Conservation (phyloP, 495 filamentous ascomycete genomes). For the Aspergillus egyptiacus region DNA sequence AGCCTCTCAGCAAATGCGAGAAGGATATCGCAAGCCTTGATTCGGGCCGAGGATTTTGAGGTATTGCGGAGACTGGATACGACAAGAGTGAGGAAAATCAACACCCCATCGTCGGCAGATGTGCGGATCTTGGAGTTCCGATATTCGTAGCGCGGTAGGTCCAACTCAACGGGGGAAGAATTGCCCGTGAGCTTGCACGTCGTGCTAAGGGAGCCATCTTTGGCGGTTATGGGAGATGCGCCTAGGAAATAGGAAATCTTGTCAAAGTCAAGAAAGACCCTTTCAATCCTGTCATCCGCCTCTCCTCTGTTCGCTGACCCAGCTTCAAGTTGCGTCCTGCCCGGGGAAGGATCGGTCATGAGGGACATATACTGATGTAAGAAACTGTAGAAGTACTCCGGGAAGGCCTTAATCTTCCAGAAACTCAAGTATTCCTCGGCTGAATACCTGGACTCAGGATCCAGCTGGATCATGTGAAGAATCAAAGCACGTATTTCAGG, state of each 20-base stretch:
- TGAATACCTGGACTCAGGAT: constrained; percentile 85
- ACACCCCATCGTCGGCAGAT: constrained; percentile 72
- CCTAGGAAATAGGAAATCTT: constrained; percentile 94
- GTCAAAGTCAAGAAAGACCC: constrained; percentile 91
- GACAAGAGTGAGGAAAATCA: constrained; percentile 85
- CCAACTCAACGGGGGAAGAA: constrained; percentile 72
- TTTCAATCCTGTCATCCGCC: constrained; percentile 87
- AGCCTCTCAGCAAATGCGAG: constrained; percentile 86
- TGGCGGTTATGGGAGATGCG: constrained; percentile 15
- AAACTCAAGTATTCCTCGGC: constrained; percentile 93
- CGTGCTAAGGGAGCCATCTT: constrained; percentile 20
- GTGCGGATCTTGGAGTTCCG: constrained; percentile 35
- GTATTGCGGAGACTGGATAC: constrained; percentile 86
- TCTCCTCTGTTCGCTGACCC: constrained; percentile 65
- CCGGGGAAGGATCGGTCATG: constrained; percentile 88
- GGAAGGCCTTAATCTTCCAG: constrained; percentile 87
- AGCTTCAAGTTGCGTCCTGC: constrained; percentile 56
- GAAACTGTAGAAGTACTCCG: constrained; percentile 93
- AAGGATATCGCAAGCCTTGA: constrained; percentile 88
- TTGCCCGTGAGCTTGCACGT: constrained; percentile 30
- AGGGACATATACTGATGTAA: constrained; percentile 95
- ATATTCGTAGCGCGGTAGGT: constrained; percentile 79
- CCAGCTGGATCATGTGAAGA: constrained; percentile 88
- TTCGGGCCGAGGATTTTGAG: constrained; percentile 73
- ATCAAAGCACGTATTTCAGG: constrained; percentile 81